Evolutionary conservation across 768 basidiomycete genomes (phyloP), one percentile per base, ranked within the genome.

Genomic region (Lactarius sp.): DNA sequence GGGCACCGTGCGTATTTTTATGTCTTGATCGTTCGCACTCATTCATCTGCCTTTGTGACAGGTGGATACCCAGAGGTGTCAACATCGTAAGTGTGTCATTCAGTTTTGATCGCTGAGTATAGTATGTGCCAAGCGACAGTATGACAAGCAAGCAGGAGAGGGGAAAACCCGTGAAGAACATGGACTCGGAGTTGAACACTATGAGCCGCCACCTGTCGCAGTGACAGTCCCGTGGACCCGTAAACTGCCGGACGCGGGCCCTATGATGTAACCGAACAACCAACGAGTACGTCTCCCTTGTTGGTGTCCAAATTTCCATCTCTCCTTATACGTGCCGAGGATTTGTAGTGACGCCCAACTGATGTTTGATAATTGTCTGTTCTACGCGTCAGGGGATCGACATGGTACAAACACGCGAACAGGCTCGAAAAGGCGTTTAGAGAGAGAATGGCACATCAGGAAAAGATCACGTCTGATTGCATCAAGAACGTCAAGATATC

Each of bases 181-280:
- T n/a, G 74, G 78, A 83, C 75, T 72, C 85, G 66, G 83, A 88
- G 62, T 81, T 84, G 33, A 79, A 77, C 67, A 80, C 79, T 59
- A 89, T 97, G 83, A 84, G 88, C 70, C 85, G 85, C 49, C 80
- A 93, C 9, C 77, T 98, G 37, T 83, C 83, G 42, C 90, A 3
- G 1, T 99, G 97, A 94, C 85, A 96, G 7, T 99, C 98, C 76
- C 76, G 79, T 37, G 73, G 80, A 57, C 94, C 97, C 3, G 95
- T 98, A 86, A 87, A 67, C 77, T 74, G 2, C 83, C 84, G 6
- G 88, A 93, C 64, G 95, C 95, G n/a, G n/a, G 97, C 71, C 98
- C 70, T 89, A 92, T 73, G 87, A 92, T 22, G 83, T 94, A 52
- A 86, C 98, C 71, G 87, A 85, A 69, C 77, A 85, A 61, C 97